Conservation (phyloP, 805 yeast species). For the Ogataea polymorpha region DNA sequence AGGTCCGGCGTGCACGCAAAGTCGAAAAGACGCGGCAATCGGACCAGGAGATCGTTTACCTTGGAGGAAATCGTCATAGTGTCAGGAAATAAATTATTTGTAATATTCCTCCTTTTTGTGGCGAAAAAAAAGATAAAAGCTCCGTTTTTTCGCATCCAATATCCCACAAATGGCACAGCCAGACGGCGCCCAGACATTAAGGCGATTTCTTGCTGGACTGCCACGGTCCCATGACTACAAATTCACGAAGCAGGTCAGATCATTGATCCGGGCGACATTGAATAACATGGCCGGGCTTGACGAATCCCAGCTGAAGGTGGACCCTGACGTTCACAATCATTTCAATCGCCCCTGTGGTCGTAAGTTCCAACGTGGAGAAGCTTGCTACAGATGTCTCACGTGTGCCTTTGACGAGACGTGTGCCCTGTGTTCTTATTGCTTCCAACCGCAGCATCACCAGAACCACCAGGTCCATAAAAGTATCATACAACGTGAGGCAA, state of each 20-base stretch:
- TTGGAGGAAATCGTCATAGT: conserved; percentile 3
- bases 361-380: conserved; percentile 73
- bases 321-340: conserved; percentile 38
- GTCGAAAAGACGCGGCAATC: conserved; percentile 15
- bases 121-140: conserved; percentile 5
- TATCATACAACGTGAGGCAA: conserved; percentile 60
- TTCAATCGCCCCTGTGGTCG: conserved; percentile 70
- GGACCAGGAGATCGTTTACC: conserved; percentile 11
- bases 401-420: conserved; percentile 81
- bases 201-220: conserved; percentile 37
- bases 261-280: conserved; percentile 41
- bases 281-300: conserved; percentile 12
- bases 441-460: conserved; percentile 60
- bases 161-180: conserved; percentile 3
- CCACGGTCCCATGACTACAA: conserved; percentile 35
- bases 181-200: conserved; percentile 17
- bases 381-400: conserved; percentile 72
- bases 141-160: not conserved
- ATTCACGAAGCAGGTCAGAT: conserved; percentile 30
- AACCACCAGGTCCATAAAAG: conserved; percentile 70
- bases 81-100: not conserved
- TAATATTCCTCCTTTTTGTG: conserved; percentile 4
- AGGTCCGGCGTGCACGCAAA: conserved; percentile 19
- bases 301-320: conserved; percentile 19
- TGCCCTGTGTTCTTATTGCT: conserved; percentile 78